Base-by-base conservation (phyloP, 352 stramenopile genomes). In the Aphanomyces invadans region DNA sequence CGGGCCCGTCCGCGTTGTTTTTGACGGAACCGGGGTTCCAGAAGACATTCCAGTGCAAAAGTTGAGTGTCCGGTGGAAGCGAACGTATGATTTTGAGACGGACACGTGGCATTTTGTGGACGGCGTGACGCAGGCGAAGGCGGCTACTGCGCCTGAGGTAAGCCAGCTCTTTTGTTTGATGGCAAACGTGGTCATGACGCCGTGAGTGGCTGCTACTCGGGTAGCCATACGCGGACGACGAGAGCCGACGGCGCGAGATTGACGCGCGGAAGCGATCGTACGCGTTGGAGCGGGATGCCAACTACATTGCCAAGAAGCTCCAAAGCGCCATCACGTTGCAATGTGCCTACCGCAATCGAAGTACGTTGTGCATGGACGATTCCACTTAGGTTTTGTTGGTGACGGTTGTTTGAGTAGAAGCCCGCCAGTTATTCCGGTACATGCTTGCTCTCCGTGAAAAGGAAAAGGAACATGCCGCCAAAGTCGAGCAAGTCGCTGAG, bases 301-400 rank as follows among this genome's bases (percentile, higher is more conserved):
- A 77, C 59, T 79, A 83, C 54, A 72, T 83, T 15, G 57, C 29
- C 15, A 87, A 79, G 59, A 76, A 79, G 52, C 70, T 89, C 3
- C 65, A 63, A 26, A 86, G 78, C 49, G 74, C 81, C 52, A 57
- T 92, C n/a, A 74, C 72, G 21, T 71, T 92, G 3, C 83, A 92
- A 78, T 90, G 83, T 46, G 83, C 83, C 3, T 92, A 79, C 77
- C 77, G 83, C 10, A 83, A 72, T 32, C 89, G 87, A 62, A 78
- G 81, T 67, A 46, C 0, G 38, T 33, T 52, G 19, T 26, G 12
- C 19, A 25, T 52, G 9, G 7, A 52, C 21, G 44, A n/a, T 61
- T n/a, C n/a, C n/a, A n/a, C n/a, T n/a, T n/a, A n/a, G n/a, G 29
- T 33, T n/a, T 25, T 7, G 46, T 17, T 7, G 26, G 7, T 60